These are phyloP conservation scores for Tetrahymena malaccensis DNA, from an alignment of 73 alveolate genomes.

Conservation along the genomic window DNA sequence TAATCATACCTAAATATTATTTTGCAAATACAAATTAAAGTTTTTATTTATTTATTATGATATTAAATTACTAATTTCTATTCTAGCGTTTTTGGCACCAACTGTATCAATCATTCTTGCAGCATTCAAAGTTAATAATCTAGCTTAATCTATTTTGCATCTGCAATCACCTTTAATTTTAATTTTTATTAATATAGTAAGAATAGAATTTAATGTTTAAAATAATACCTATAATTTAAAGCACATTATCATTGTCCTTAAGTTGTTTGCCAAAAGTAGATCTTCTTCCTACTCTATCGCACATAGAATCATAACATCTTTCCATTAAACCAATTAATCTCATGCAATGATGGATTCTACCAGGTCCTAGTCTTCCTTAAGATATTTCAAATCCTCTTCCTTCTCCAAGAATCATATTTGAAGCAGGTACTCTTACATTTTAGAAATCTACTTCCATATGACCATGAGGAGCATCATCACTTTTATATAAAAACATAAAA, in stretches of 20 bases:
- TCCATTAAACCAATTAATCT: constrained; percentile 50
- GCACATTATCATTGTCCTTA: constrained; percentile 9
- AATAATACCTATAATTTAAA: background rate
- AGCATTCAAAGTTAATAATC: constrained; percentile 30
- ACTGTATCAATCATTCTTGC: constrained; percentile 23
- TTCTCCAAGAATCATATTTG: constrained; percentile 50
- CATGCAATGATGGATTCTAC: constrained; percentile 71
- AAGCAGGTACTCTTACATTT: constrained; percentile 42
- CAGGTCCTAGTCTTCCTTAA: constrained; percentile 64
- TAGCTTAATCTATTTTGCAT: constrained; percentile 3
- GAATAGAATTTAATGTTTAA: too few species aligned
- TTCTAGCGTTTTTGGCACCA: constrained; percentile 12
- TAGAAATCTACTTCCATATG: constrained; percentile 59
- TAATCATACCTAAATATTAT: constrained; percentile 8
- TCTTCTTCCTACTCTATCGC: constrained; percentile 31
- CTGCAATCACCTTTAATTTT: constrained; percentile 25
- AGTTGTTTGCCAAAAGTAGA: background rate
- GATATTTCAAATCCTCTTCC: constrained; percentile 72
- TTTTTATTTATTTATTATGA: background rate
- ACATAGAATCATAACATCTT: constrained; percentile 39
- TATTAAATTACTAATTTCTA: background rate
- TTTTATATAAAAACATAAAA: background rate
- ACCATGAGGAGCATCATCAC: constrained; percentile 63
- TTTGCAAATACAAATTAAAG: background rate
- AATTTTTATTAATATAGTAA: too few species aligned